Evolutionary conservation across 2,329 filamentous ascomycete genomes (phyloP).

Genomic region (Didymella segeticola): DNA sequence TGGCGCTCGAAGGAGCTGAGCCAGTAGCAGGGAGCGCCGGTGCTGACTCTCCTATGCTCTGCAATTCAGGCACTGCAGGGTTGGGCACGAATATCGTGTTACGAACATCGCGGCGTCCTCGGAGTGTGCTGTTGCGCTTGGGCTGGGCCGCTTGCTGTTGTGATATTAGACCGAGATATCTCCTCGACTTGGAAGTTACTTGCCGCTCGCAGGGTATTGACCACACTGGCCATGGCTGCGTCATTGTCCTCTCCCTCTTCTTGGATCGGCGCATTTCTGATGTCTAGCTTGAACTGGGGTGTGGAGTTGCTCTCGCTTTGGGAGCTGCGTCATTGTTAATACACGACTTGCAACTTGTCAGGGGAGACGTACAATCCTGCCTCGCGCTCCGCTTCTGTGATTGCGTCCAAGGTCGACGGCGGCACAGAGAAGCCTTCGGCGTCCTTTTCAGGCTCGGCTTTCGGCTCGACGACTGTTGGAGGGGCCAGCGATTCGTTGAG

Average conservation of each 20-base stretch:
- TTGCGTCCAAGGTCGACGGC: conserved; percentile 61
- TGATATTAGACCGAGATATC: conserved; percentile 23
- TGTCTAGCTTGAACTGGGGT: conserved; percentile 77
- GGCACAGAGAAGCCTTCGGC: conserved; percentile 80
- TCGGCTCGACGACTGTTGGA: conserved; percentile 29
- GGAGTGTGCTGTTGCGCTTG: conserved; percentile 70
- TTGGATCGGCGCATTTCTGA: conserved; percentile 76
- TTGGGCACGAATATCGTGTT: conserved; percentile 84
- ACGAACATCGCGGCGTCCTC: conserved; percentile 87
- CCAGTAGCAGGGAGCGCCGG: conserved; percentile 28
- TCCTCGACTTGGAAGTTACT: conserved; percentile 22
- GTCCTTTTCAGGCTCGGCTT: conserved; percentile 63
- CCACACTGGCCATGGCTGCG: conserved; percentile 76
- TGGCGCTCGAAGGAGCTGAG: conserved; percentile 22
- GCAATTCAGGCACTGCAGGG: conserved; percentile 47
- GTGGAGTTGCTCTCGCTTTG: conserved; percentile 34
- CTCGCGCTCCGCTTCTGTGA: conserved; percentile 76
- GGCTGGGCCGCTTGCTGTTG: conserved; percentile 64
- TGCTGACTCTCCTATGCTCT: conserved; percentile 44
- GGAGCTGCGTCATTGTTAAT: conserved; percentile 20
- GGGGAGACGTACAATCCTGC: conserved; percentile 49
- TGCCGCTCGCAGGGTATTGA: conserved; percentile 71
- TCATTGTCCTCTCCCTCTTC: conserved; percentile 78
- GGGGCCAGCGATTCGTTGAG: conserved; percentile 47
- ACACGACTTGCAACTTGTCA: background rate